A percentile compares a stretch with the other conserved stretches of the same genome.
Conservation (phyloP, 805 yeast species). For the Candida succiphila region DNA sequence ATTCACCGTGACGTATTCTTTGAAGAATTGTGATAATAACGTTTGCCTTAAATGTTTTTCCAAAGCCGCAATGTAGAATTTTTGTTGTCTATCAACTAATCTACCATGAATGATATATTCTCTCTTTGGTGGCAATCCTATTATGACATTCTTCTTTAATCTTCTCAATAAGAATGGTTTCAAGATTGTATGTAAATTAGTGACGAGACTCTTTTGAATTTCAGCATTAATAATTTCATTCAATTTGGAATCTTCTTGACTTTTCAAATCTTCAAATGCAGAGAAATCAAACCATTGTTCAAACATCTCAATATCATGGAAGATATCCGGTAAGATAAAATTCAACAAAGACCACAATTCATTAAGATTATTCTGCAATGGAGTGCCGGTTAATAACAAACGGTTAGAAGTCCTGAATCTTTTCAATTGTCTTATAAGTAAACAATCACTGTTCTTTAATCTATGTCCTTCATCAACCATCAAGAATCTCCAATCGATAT, state of each 20-base stretch:
- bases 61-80: constrained; percentile 37
- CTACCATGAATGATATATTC: constrained; percentile 78
- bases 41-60: constrained; percentile 30
- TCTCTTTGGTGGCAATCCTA: constrained; percentile 73
- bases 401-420: constrained; percentile 60
- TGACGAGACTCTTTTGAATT: constrained; percentile 51
- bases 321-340: constrained; percentile 86
- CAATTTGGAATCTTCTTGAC: constrained; percentile 29
- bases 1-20: constrained; percentile 41
- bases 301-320: constrained; percentile 80
- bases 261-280: constrained; percentile 33
- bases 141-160: constrained; percentile 63
- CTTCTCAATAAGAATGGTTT: constrained; percentile 84
- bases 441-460: constrained; percentile 74
- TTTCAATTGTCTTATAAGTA: constrained; percentile 63
- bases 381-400: constrained; percentile 88
- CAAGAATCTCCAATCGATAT: constrained; percentile 64
- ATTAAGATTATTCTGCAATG: constrained; percentile 80
- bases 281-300: constrained; percentile 92
- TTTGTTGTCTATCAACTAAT: constrained; percentile 51
- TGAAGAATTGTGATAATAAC: constrained; percentile 35
- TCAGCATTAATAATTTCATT: constrained; percentile 45
- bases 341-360: constrained; percentile 91
- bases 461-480: constrained; percentile 97
- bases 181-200: constrained; percentile 76